These are phyloP conservation scores for Aspergillus eucalypticola DNA, from an alignment of 2,329 filamentous ascomycete genomes.

Conservation along the genomic window DNA sequence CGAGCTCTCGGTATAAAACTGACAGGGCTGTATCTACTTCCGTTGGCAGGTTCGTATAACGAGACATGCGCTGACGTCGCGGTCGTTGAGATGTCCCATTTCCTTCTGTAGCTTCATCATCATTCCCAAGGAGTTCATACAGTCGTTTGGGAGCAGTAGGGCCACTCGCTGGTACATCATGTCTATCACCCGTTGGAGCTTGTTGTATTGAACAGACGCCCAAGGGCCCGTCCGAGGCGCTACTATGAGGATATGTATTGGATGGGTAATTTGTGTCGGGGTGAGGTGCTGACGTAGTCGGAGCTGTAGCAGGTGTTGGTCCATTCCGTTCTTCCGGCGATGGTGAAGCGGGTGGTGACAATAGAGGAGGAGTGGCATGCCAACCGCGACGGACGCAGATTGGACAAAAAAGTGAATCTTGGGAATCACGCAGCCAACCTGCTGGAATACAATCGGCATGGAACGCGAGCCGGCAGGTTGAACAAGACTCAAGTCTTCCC, in stretches of 20 bases:
- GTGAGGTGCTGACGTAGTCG: background rate
- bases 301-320: background rate
- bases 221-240: too few relatives aligned
- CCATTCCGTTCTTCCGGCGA: background rate
- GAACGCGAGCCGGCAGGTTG: background rate
- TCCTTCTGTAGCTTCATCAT: background rate
- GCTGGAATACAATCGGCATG: background rate
- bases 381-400: background rate
- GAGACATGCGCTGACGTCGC: background rate
- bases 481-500: background rate
- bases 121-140: background rate
- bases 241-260: too few relatives aligned
- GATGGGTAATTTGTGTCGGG: background rate
- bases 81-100: background rate
- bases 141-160: too few relatives aligned
- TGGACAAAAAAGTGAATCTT: background rate
- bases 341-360: background rate
- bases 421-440: background rate
- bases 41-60: background rate
- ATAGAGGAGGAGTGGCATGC: background rate
- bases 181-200: too few relatives aligned
- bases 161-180: too few relatives aligned
- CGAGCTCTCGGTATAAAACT: conserved; percentile 8
- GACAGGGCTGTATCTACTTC: conserved; percentile 6
- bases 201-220: too few relatives aligned